These are phyloP conservation scores for Trapa bicornis DNA, from an alignment of 345 rosid species.

Conservation along the genomic window DNA sequence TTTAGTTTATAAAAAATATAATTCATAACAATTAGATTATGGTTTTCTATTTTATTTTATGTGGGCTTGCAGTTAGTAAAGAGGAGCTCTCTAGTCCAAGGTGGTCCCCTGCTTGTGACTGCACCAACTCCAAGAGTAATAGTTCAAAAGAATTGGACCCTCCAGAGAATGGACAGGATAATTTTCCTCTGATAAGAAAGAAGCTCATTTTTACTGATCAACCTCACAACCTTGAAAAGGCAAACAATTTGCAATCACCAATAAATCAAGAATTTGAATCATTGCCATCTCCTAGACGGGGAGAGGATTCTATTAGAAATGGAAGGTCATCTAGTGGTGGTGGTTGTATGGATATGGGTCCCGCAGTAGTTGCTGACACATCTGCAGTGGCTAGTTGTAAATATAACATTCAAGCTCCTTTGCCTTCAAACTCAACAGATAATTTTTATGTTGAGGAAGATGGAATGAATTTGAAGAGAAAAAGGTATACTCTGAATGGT, in stretches of 20 bases:
- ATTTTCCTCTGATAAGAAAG: not conserved
- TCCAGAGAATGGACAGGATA: not conserved
- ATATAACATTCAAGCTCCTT: constrained; percentile 17
- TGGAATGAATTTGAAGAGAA: constrained; percentile 24
- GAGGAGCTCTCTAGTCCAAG: constrained; percentile 9
- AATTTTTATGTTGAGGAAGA: constrained; percentile 19
- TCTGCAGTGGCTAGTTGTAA: constrained; percentile 16
- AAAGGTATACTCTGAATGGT: constrained; percentile 26
- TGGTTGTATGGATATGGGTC: constrained; percentile 20
- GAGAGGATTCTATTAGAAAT: constrained; percentile 1
- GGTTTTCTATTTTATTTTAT: constrained; percentile 1
- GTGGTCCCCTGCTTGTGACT: constrained; percentile 5
- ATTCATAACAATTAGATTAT: not conserved
- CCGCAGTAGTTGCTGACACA: constrained; percentile 21
- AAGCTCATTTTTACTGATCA: not conserved
- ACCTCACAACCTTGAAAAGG: constrained; percentile 1
- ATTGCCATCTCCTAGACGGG: constrained; percentile 3
- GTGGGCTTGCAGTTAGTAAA: constrained; percentile 15
- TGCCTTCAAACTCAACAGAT: constrained; percentile 14
- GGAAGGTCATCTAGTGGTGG: constrained; percentile 12
- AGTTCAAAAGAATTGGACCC: constrained; percentile 9
- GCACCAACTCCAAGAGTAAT: constrained; percentile 2
- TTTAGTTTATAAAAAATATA: not conserved
- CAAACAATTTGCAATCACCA: not conserved
- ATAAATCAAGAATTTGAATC: not conserved